phyloP scores from a whole-genome alignment of 2,329 filamentous ascomycete genomes.

The Chaetomiaceae sp. region DNA sequence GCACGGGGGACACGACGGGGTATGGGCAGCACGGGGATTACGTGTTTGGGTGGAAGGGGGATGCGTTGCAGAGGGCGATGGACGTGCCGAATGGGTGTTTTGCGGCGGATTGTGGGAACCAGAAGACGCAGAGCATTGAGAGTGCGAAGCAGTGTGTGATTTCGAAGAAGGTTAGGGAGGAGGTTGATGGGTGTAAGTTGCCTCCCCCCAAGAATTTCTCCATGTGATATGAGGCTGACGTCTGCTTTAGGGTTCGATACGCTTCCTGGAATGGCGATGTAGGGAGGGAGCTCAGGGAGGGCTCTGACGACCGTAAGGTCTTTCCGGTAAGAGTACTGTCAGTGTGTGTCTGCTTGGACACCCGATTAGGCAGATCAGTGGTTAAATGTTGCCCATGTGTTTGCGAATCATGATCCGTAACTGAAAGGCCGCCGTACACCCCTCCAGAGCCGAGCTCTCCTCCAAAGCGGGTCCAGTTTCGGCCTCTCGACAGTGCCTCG shows the following conservation, averaged over 20 bases:
- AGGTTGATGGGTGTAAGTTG: constrained; percentile 4
- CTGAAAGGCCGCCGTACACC: no score
- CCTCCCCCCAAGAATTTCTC: background rate
- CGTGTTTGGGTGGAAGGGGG: constrained; percentile 5
- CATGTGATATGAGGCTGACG: background rate
- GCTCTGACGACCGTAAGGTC: no score
- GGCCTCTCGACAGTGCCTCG: no score
- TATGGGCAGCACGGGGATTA: constrained; percentile 10
- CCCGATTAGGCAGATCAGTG: no score
- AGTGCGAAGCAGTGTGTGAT: background rate
- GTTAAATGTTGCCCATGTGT: no score
- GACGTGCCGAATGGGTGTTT: constrained; percentile 4
- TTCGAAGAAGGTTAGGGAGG: constrained; percentile 1
- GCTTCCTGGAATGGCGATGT: constrained; percentile 4
- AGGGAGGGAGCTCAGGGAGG: no score
- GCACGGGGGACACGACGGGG: constrained; percentile 1
- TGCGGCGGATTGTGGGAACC: background rate
- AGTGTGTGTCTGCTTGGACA: no score
- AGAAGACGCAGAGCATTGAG: constrained; percentile 4
- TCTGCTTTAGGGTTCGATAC: background rate
- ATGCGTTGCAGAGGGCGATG: constrained; percentile 4
- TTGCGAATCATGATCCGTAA: no score
- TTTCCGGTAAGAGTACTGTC: no score
- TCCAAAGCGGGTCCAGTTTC: no score
- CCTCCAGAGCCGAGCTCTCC: no score